Conservation (phyloP, 2,329 filamentous ascomycete species). For the Xylogone sp. region DNA sequence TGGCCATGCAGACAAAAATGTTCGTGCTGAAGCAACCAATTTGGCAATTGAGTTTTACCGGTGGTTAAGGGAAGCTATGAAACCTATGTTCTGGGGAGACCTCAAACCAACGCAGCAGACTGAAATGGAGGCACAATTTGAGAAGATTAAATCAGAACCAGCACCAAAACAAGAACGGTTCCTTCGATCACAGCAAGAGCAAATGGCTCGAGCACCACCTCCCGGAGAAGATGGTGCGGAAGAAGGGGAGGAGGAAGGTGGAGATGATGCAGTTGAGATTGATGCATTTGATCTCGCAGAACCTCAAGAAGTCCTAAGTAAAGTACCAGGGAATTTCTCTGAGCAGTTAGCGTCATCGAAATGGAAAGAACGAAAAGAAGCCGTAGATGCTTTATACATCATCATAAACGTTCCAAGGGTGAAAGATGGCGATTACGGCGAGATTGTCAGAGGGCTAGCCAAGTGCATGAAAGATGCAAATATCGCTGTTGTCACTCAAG, state of each 20-base stretch:
- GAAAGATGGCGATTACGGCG: slow-evolving; percentile 84
- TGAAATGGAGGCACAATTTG: slow-evolving; percentile 90
- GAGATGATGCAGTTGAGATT: slow-evolving; percentile 61
- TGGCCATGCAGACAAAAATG: slow-evolving; percentile 96
- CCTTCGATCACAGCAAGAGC: slow-evolving; percentile 83
- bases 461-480: slow-evolving; percentile 99
- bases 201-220: slow-evolving; percentile 65
- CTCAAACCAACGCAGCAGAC: slow-evolving; percentile 93
- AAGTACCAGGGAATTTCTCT: slow-evolving; percentile 75
- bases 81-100: slow-evolving; percentile 95
- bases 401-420: slow-evolving; percentile 82
- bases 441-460: slow-evolving; percentile 77
- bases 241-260: slow-evolving; percentile 53
- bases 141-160: slow-evolving; percentile 84
- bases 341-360: slow-evolving; percentile 87
- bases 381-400: slow-evolving; percentile 74
- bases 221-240: slow-evolving; percentile 53
- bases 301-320: slow-evolving; percentile 79
- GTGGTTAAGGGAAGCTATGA: slow-evolving; percentile 97
- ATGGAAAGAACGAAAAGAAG: slow-evolving; percentile 98
- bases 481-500: slow-evolving; percentile 87
- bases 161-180: slow-evolving; percentile 87
- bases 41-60: slow-evolving; percentile 92
- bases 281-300: slow-evolving; percentile 81
- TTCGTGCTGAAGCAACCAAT: slow-evolving; percentile 88